Evolutionary conservation across 2,329 filamentous ascomycete genomes (phyloP).

Genomic region (Fusarium sambucinum): DNA sequence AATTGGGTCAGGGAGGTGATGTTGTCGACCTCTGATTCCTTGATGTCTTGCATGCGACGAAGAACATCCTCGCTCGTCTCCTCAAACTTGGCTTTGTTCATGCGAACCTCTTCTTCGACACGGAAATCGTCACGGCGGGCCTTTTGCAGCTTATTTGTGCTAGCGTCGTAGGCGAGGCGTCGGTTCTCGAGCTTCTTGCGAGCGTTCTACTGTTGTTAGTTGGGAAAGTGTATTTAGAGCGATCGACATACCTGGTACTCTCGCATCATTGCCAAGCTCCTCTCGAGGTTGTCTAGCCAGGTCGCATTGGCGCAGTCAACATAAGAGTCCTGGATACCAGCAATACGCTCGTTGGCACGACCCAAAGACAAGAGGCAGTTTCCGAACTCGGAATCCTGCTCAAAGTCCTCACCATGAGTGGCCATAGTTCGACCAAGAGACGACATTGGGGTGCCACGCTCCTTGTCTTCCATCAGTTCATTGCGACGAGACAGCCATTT

Average conservation of each 20-base stretch:
- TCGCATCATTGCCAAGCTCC: constrained; percentile 93
- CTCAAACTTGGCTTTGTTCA: constrained; percentile 95
- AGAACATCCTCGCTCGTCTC: constrained; percentile 93
- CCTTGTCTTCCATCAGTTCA: constrained; percentile 83
- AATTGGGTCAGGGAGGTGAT: constrained; percentile 83
- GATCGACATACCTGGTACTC: constrained; percentile 82
- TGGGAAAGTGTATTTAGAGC: background rate
- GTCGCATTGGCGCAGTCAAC: constrained; percentile 80
- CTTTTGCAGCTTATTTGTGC: constrained; percentile 90
- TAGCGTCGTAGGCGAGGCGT: constrained; percentile 90
- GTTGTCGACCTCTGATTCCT: constrained; percentile 88
- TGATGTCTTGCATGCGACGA: constrained; percentile 95
- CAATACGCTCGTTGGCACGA: constrained; percentile 87
- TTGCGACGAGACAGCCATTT: constrained; percentile 88
- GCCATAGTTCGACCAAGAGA: constrained; percentile 89
- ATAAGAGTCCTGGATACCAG: constrained; percentile 86
- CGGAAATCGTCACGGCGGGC: constrained; percentile 93
- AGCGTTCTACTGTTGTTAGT: constrained; percentile 65
- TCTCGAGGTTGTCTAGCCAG: constrained; percentile 93
- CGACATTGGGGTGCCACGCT: constrained; percentile 84
- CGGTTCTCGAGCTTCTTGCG: constrained; percentile 95
- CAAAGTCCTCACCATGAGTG: constrained; percentile 90
- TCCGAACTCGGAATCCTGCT: constrained; percentile 89
- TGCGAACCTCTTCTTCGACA: constrained; percentile 90
- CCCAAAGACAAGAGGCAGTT: constrained; percentile 84